Evolutionary conservation across 2,329 filamentous ascomycete species (phyloP).

Genomic region (Neurospora crassa): DNA sequence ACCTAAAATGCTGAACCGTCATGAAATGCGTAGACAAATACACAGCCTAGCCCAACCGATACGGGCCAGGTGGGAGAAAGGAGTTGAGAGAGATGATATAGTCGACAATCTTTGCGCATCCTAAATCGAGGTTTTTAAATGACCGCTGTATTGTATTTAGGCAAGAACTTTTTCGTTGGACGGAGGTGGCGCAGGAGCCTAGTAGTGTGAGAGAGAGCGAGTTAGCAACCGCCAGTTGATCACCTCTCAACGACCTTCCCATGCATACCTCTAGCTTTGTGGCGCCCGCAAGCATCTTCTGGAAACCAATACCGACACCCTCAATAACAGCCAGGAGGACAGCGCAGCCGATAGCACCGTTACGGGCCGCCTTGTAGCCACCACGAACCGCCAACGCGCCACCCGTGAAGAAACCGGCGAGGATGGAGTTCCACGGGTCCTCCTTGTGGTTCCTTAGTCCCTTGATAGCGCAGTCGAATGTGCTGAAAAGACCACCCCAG

Average conservation of each 20-base stretch:
- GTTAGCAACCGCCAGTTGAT: neutral
- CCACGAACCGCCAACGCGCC: slow-evolving; percentile 86
- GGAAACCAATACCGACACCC: slow-evolving; percentile 77
- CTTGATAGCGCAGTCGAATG: slow-evolving; percentile 95
- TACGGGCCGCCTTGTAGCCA: slow-evolving; percentile 82
- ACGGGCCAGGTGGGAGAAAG: slow-evolving; percentile 7
- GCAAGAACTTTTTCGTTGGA: slow-evolving; percentile 14
- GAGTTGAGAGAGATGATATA: slow-evolving; percentile 16
- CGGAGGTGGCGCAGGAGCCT: slow-evolving; percentile 17
- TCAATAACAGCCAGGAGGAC: slow-evolving; percentile 93
- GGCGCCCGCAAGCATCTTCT: slow-evolving; percentile 19
- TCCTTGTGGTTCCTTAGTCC: slow-evolving; percentile 82
- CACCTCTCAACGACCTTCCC: too few species aligned
- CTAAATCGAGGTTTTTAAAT: neutral
- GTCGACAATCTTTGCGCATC: slow-evolving; percentile 7
- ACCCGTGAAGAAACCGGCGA: slow-evolving; percentile 93
- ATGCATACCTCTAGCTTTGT: slow-evolving; percentile 19
- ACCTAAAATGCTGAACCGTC: slow-evolving; percentile 19
- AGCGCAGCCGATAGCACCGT: slow-evolving; percentile 92
- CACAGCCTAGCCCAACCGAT: slow-evolving; percentile 11
- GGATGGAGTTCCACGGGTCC: slow-evolving; percentile 96
- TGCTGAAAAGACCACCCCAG: slow-evolving; percentile 93
- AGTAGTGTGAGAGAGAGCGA: neutral
- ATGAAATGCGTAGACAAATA: slow-evolving; percentile 20
- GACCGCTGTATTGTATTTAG: slow-evolving; percentile 5